Evolutionary conservation across 805 yeast genomes (phyloP).

Genomic region (Lipomyces japonicus): DNA sequence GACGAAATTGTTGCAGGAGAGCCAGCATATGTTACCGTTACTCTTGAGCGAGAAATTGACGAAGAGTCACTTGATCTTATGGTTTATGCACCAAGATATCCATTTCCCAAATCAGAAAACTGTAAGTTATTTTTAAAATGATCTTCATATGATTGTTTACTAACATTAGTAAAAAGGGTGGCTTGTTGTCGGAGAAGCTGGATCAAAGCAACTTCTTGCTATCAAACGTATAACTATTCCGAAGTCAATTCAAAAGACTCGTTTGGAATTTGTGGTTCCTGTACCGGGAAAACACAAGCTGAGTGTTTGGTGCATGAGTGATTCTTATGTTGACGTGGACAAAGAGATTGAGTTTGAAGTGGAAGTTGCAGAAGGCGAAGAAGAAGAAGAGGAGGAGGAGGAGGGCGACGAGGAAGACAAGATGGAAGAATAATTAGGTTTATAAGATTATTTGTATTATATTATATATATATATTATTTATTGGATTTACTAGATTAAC

Average conservation of each 20-base stretch:
- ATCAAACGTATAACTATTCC: conserved; percentile 60
- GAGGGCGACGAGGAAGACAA: conserved; percentile 13
- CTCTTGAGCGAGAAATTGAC: conserved; percentile 48
- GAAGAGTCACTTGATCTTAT: conserved; percentile 68
- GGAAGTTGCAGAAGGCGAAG: conserved; percentile 31
- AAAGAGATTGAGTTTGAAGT: conserved; percentile 61
- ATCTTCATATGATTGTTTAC: conserved; percentile 9
- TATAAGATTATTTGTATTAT: background rate
- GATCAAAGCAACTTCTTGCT: conserved; percentile 60
- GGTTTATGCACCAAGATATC: conserved; percentile 59
- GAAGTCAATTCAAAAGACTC: conserved; percentile 51
- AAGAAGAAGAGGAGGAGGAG: conserved; percentile 31
- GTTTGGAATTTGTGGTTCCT: conserved; percentile 56
- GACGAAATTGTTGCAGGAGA: conserved; percentile 47
- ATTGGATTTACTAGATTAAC: no score
- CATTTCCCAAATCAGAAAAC: conserved; percentile 56
- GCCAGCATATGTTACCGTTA: conserved; percentile 43
- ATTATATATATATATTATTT: no score
- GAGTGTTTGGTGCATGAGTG: conserved; percentile 83
- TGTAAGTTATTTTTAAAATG: conserved; percentile 31
- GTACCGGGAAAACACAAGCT: conserved; percentile 58
- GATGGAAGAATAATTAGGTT: conserved; percentile 1
- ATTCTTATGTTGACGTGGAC: conserved; percentile 89
- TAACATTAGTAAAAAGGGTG: conserved; percentile 58
- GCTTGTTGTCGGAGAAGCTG: conserved; percentile 73